Evolutionary conservation across 495 filamentous ascomycete species (phyloP), one percentile per base, ranked within the genome.

Genomic region (Aeminium ludgeri): DNA sequence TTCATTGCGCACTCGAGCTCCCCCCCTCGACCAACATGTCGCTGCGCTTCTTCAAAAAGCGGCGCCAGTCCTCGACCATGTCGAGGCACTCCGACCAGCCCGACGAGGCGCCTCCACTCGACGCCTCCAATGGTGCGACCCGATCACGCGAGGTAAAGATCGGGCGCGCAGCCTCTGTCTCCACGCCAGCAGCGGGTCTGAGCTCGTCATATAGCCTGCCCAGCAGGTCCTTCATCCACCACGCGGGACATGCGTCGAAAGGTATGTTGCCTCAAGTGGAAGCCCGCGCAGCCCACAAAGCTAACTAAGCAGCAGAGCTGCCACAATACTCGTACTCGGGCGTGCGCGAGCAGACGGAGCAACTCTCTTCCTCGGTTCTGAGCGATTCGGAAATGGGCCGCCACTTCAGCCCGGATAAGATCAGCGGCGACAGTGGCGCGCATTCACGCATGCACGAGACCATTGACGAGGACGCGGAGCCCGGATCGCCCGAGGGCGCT

Each of bases 341-440:
- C 43, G 80, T 97, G 10, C 77, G 89, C 40, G 82, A 93, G 56
- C 77, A 92, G 53, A 92, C 89, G 1, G 85, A 85, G 25, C 83
- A 93, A 56, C 70, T 97, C 27, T 87, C 89, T 18, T 82, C 72
- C 5, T 82, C 82, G 48, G 80, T 80, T n/a, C 66, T 95, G 25
- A 82, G 80, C 38, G 73, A 77, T 51, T 66, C 70, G n/a, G 44
- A 36, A 15, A 46, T 44, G 36, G 32, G 33, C 10, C 51, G 28
- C 13, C 6, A 43, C 32, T 30, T 56, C 49, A 20, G 47, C n/a
- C 33, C 36, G 28, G 52, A 44, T 17, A 31, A 28, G 29, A 40
- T 23, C 34, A 27, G 16, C 28, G 30, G 31, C 51, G 30, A 48
- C 43, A 15, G 42, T 61, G 5, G 59, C 65, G 23, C 59, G 59